Conservation (phyloP, 1,284 basidiomycete genomes). For the Trametes hirsuta region DNA sequence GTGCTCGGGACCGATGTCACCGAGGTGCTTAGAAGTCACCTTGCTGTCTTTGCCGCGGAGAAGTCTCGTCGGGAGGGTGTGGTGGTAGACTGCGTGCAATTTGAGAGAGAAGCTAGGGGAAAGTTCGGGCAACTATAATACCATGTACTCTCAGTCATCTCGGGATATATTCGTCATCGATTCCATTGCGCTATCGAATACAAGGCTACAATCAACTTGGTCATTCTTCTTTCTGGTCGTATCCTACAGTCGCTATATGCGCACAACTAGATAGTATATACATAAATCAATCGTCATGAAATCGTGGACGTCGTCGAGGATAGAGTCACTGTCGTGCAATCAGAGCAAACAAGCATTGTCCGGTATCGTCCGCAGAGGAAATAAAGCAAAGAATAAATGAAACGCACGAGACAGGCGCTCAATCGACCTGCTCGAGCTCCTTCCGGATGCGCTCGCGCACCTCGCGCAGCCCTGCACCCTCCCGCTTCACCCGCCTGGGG, state of each 20-base stretch:
- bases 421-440: slow-evolving; percentile 56
- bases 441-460: slow-evolving; percentile 78
- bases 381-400: slow-evolving; percentile 45
- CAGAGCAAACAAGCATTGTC: slow-evolving; percentile 15
- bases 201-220: no score
- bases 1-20: slow-evolving; percentile 66
- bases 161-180: background rate
- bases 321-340: background rate
- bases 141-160: background rate
- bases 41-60: slow-evolving; percentile 87
- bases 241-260: slow-evolving; percentile 6
- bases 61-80: slow-evolving; percentile 66
- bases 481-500: slow-evolving; percentile 67
- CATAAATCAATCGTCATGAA: slow-evolving; percentile 13
- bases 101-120: slow-evolving; percentile 55
- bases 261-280: slow-evolving; percentile 24
- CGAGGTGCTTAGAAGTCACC: slow-evolving; percentile 76
- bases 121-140: slow-evolving; percentile 18
- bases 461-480: slow-evolving; percentile 71
- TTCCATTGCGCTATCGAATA: no score
- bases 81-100: slow-evolving; percentile 67
- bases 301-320: slow-evolving; percentile 1
- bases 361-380: slow-evolving; percentile 1
- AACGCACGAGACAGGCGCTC: slow-evolving; percentile 38
- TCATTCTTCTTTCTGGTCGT: background rate